These are phyloP conservation scores for Aureobasidium sp. DNA, from an alignment of 2,329 filamentous ascomycete genomes.

Conservation along the genomic window DNA sequence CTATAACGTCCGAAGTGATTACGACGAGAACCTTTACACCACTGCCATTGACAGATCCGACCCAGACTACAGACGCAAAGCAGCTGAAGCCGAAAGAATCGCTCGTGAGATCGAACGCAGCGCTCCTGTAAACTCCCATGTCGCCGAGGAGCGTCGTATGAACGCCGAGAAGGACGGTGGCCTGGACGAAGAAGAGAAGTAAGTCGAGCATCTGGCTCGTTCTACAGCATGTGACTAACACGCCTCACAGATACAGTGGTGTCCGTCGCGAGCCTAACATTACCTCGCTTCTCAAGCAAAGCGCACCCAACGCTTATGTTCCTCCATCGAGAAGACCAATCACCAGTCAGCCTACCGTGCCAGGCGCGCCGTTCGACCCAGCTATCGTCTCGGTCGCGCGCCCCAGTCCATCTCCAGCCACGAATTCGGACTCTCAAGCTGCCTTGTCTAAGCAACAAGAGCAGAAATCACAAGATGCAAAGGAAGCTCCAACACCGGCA, in stretches of 20 bases:
- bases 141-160: constrained; percentile 75
- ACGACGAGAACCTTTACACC: constrained; percentile 91
- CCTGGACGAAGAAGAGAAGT: constrained; percentile 87
- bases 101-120: constrained; percentile 83
- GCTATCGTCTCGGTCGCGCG: constrained; percentile 74
- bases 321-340: constrained; percentile 81
- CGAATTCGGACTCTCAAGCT: constrained; percentile 22
- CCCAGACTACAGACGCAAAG: constrained; percentile 68
- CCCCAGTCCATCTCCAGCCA: constrained; percentile 21
- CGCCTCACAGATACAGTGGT: constrained; percentile 65
- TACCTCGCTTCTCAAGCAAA: constrained; percentile 50
- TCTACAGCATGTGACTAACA: constrained; percentile 8
- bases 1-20: constrained; percentile 82
- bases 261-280: constrained; percentile 59
- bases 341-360: constrained; percentile 61
- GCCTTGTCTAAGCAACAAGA: constrained; percentile 20
- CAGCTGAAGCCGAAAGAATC: constrained; percentile 70
- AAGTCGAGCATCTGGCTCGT: constrained; percentile 26
- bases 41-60: constrained; percentile 79
- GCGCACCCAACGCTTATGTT: constrained; percentile 67
- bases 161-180: constrained; percentile 57
- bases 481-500: background rate
- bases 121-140: constrained; percentile 64
- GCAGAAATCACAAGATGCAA: constrained; percentile 19
- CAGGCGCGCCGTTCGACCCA: constrained; percentile 71